These are phyloP conservation scores for Trichoderma oligosporum DNA, from an alignment of 2,329 filamentous ascomycete genomes.

Conservation along the genomic window DNA sequence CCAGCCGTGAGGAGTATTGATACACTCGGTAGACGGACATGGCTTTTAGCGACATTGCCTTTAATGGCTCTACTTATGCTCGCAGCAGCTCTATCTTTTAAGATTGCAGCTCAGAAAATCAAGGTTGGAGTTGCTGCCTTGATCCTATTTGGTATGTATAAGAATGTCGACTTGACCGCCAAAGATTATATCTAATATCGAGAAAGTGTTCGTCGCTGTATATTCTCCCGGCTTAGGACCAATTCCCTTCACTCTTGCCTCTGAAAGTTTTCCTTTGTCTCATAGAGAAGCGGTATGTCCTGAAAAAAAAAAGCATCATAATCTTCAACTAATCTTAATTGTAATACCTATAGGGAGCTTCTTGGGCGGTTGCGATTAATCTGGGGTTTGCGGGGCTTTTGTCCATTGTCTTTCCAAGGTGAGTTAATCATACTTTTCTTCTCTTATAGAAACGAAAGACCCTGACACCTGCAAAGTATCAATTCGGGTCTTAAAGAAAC, in stretches of 20 bases:
- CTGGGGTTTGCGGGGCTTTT: slow-evolving; percentile 46
- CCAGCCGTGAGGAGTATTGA: slow-evolving; percentile 36
- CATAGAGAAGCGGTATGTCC: slow-evolving; percentile 42
- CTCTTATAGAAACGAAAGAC: background rate
- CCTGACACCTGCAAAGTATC: slow-evolving; percentile 21
- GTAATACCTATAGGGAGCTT: slow-evolving; percentile 39
- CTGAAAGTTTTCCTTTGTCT: slow-evolving; percentile 48
- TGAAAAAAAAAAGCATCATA: background rate
- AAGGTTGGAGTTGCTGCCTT: slow-evolving; percentile 34
- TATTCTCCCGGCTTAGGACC: slow-evolving; percentile 44
- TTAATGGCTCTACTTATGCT: slow-evolving; percentile 43
- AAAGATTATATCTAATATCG: slow-evolving; percentile 2
- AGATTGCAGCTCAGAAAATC: slow-evolving; percentile 22
- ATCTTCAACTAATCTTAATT: slow-evolving; percentile 17
- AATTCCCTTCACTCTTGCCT: slow-evolving; percentile 48
- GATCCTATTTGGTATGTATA: slow-evolving; percentile 34
- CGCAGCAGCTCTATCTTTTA: slow-evolving; percentile 35
- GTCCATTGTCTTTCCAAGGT: slow-evolving; percentile 40
- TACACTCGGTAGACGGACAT: slow-evolving; percentile 40
- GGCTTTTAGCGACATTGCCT: slow-evolving; percentile 42
- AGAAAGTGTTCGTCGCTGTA: slow-evolving; percentile 37
- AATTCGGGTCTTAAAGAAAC: slow-evolving; percentile 27
- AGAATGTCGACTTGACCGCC: no score
- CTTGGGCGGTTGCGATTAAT: slow-evolving; percentile 47
- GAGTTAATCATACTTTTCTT: background rate